A percentile compares a stretch with the other conserved stretches of the same genome.
Conservation (phyloP, 345 rosid genomes). For the Salix koriyanagi region DNA sequence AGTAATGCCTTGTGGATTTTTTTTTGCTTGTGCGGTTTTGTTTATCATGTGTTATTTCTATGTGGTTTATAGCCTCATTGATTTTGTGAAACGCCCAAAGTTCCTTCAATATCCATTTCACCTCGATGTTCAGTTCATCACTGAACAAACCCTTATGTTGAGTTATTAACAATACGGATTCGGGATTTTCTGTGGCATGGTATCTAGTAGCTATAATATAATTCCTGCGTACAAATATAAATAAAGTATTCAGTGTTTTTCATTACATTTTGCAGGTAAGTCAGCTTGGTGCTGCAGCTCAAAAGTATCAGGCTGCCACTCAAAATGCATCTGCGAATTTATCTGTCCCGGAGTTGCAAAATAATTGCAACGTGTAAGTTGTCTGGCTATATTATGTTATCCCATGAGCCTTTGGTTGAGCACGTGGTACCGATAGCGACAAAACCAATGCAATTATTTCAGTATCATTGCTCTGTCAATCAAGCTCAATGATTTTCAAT, state of each 20-base stretch:
- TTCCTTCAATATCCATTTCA: neutral
- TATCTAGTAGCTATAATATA: neutral
- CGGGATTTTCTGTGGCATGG: neutral
- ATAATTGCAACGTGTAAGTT: conserved; percentile 81
- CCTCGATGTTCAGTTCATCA: neutral
- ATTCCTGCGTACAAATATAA: neutral
- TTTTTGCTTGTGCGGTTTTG: neutral
- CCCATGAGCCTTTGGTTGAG: neutral
- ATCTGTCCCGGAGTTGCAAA: conserved; percentile 76
- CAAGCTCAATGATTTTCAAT: neutral
- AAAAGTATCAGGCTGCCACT: conserved; percentile 80
- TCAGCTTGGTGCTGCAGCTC: conserved; percentile 88
- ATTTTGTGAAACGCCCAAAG: neutral
- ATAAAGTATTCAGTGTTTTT: neutral
- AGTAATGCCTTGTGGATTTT: neutral
- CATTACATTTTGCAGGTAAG: conserved; percentile 51
- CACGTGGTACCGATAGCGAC: neutral
- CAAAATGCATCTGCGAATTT: conserved; percentile 77
- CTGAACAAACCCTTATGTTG: neutral
- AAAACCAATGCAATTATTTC: neutral
- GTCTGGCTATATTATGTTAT: neutral
- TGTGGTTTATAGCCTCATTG: neutral
- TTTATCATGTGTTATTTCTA: neutral
- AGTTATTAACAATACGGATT: neutral
- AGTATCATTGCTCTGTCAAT: neutral